Percentiles rank a stretch among this genome's conserved stretches.
phyloP scores from a whole-genome alignment of 176 grass and related monocot species.

The Ensete glaucum region DNA sequence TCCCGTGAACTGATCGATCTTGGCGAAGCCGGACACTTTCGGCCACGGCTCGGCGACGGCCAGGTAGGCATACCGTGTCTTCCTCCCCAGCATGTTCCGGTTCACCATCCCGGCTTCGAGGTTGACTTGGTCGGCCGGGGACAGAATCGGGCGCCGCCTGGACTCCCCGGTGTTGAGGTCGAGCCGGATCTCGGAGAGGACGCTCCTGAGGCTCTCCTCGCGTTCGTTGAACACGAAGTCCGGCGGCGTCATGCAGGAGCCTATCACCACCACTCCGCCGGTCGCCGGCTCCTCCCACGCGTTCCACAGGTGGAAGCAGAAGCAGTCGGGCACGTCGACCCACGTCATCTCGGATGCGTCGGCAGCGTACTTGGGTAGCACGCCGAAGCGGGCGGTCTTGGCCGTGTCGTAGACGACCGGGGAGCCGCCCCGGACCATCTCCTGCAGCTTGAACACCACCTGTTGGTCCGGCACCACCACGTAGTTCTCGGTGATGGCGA shows the following conservation, averaged over 20 bases:
- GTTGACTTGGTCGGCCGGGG: constrained; percentile 45
- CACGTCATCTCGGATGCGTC: constrained; percentile 38
- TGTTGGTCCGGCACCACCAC: constrained; percentile 60
- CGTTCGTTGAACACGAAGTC: constrained; percentile 82
- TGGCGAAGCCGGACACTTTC: constrained; percentile 71
- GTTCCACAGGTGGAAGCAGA: constrained; percentile 8
- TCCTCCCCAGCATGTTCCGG: constrained; percentile 38
- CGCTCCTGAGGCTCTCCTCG: constrained; percentile 45
- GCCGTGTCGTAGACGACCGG: constrained; percentile 66
- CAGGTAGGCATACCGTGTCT: constrained; percentile 52
- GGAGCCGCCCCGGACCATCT: constrained; percentile 34
- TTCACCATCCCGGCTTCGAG: constrained; percentile 96
- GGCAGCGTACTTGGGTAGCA: constrained; percentile 48
- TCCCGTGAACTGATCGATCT: constrained; percentile 60
- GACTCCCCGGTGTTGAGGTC: constrained; percentile 39
- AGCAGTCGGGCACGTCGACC: constrained; percentile 66
- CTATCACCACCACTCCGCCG: constrained; percentile 67
- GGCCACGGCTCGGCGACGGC: constrained; percentile 83
- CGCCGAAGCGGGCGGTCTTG: background rate
- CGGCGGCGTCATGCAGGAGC: constrained; percentile 81
- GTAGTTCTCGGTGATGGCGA: constrained; percentile 59
- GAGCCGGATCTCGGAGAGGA: constrained; percentile 68
- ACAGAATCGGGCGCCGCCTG: constrained; percentile 24
- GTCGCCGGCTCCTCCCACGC: constrained; percentile 18
- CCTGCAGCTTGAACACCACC: too few species aligned